Evolutionary conservation across 2,329 filamentous ascomycete genomes (phyloP), one percentile per base, ranked within the genome.

Genomic region (Colletotrichum sp.): DNA sequence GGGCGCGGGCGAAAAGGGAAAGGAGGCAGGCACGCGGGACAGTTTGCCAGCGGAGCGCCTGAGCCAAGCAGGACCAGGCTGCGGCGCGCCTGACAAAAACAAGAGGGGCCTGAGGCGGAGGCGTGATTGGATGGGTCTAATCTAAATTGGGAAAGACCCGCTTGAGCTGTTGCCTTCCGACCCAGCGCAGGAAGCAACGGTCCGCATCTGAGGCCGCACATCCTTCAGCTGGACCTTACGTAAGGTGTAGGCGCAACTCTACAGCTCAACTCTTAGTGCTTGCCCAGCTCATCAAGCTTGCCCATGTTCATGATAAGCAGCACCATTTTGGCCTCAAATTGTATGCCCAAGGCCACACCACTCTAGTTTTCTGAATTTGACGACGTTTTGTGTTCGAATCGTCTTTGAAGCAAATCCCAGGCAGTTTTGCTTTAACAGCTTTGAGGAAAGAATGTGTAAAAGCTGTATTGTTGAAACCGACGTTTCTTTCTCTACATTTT

Each of bases 21-120:
- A 76, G 74, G 74, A 64, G 70, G 72, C 60, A 34, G 66, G 34
- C 21, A 57, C 39, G 63, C 28, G n/a, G 59, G 59, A 30, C 74
- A 64, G 70, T 67, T 68, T 71, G 72, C 72, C 60, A 52, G 63
- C 36, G 39, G 72, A 67, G 68, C 68, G 61, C 59, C 61, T 65
- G 61, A 34, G n/a, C 55, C 24, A 21, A 61, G 39, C 24, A 52
- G 68, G 34, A 55, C 36, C 34, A 43, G 57, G 68, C 57, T 43
- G 39, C 43, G 72, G 74, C 74, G 70, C 71, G 74, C 74, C 74
- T 76, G 74, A 76, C 70, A 71, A 75, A 64, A 74, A 74, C 74
- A 73, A 73, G 64, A 73, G 64, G 64, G 59, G 70, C 39, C 64
- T n/a, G 28, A 61, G 57, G 30, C 43, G 30, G 52, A 52, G 60